Conservation (phyloP, 176 grass and related monocot species). For the Puya raimondii region DNA sequence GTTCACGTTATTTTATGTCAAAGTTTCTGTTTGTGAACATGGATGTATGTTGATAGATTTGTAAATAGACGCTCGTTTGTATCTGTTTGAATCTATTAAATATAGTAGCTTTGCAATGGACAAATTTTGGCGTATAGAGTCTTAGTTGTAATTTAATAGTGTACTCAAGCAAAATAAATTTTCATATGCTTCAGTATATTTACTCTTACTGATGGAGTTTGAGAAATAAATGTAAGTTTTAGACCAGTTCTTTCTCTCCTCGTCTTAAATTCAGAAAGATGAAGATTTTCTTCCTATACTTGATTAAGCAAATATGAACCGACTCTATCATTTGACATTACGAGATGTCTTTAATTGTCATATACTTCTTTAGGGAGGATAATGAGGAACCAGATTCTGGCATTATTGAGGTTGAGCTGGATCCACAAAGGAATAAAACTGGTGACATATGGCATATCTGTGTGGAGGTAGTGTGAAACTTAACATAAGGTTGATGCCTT, state of each 20-base stretch:
- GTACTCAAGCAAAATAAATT: too few relatives aligned
- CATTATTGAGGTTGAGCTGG: constrained; percentile 49
- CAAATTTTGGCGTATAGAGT: too few relatives aligned
- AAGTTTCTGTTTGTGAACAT: too few relatives aligned
- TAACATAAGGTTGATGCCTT: background rate
- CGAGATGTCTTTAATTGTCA: constrained; percentile 17
- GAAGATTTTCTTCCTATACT: background rate
- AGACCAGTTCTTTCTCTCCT: background rate
- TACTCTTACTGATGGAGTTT: too few relatives aligned
- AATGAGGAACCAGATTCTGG: constrained; percentile 25
- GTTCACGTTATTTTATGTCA: too few relatives aligned
- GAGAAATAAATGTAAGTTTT: too few relatives aligned
- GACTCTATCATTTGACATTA: background rate
- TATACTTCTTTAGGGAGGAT: constrained; percentile 22
- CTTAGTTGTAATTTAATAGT: too few relatives aligned
- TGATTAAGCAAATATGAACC: background rate
- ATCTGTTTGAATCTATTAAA: too few relatives aligned
- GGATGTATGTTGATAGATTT: too few relatives aligned
- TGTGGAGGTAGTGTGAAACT: constrained; percentile 40
- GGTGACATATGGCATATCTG: constrained; percentile 90
- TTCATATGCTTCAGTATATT: too few relatives aligned
- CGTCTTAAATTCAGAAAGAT: background rate
- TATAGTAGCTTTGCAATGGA: too few relatives aligned
- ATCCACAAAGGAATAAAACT: constrained; percentile 64
- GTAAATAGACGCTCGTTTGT: too few relatives aligned